A percentile compares a stretch with the other conserved stretches of the same genome.
phyloP scores from a whole-genome alignment of 192 early-diverging fungal species.

The Paraglomus brasilianum region DNA sequence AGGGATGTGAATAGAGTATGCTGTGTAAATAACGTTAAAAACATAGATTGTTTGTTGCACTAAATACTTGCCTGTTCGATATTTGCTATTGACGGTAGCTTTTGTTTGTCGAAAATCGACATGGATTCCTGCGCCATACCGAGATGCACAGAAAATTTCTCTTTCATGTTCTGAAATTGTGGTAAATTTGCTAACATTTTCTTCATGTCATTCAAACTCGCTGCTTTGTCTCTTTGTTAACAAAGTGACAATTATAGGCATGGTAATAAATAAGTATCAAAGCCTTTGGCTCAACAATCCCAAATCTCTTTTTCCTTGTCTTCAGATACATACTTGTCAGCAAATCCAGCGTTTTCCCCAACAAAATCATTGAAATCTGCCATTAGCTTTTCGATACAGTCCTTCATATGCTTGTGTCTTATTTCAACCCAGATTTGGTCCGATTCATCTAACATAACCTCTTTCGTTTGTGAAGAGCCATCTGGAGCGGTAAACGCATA shows the following conservation, averaged over 20 bases:
- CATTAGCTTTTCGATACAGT: slow-evolving; percentile 69
- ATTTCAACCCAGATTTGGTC: slow-evolving; percentile 77
- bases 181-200: slow-evolving; percentile 80
- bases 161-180: slow-evolving; percentile 70
- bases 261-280: slow-evolving; percentile 12
- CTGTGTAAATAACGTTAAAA: slow-evolving; percentile 19
- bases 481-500: slow-evolving; percentile 53
- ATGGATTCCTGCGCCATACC: slow-evolving; percentile 84
- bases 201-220: slow-evolving; percentile 80
- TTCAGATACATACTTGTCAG: slow-evolving; percentile 27
- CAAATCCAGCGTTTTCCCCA: slow-evolving; percentile 68
- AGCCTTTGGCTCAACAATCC: neutral
- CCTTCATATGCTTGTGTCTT: slow-evolving; percentile 81
- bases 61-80: slow-evolving; percentile 61
- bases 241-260: neutral
- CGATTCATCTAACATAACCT: slow-evolving; percentile 66
- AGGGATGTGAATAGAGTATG: neutral
- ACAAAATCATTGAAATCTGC: slow-evolving; percentile 78
- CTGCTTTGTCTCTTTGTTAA: slow-evolving; percentile 50
- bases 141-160: slow-evolving; percentile 64
- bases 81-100: slow-evolving; percentile 64
- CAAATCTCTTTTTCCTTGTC: neutral
- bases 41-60: neutral
- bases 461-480: slow-evolving; percentile 44
- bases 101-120: slow-evolving; percentile 66